A percentile compares a stretch with the other conserved stretches of the same genome.
Conservation (phyloP, 106 monocot genomes). For the Apostasia shenzhenica region DNA sequence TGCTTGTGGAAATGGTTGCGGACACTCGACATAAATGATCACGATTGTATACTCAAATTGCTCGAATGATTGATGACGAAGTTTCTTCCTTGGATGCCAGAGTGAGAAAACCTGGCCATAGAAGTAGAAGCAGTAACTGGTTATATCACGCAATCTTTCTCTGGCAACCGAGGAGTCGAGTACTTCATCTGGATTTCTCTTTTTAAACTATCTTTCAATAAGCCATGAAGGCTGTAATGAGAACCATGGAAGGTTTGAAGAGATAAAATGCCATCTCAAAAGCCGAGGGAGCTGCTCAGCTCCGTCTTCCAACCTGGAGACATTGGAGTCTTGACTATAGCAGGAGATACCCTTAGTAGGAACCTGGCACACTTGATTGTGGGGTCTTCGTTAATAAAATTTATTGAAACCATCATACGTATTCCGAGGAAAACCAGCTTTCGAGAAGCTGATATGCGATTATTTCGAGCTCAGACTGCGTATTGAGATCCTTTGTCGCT, state of each 20-base stretch:
- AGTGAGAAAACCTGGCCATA: constrained; percentile 12
- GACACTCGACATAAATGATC: constrained; percentile 34
- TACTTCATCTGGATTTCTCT: background rate
- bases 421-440: too few species aligned
- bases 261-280: constrained; percentile 4
- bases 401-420: too few species aligned
- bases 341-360: too few species aligned
- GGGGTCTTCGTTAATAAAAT: too few species aligned
- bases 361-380: too few species aligned
- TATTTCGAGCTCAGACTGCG: too few species aligned
- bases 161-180: background rate
- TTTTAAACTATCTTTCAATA: background rate
- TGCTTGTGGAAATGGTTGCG: constrained; percentile 42
- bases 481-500: too few species aligned
- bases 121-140: background rate
- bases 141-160: background rate
- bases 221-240: background rate
- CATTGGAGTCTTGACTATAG: too few species aligned
- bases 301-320: constrained; percentile 1
- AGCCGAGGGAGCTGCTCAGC: background rate
- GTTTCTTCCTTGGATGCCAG: constrained; percentile 35
- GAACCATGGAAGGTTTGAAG: constrained; percentile 11
- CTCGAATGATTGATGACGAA: constrained; percentile 40
- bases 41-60: constrained; percentile 33
- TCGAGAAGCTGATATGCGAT: too few species aligned